Percentiles rank a stretch among this genome's conserved stretches.
Conservation (phyloP, 2,329 filamentous ascomycete species). For the Monilinia fructigena region DNA sequence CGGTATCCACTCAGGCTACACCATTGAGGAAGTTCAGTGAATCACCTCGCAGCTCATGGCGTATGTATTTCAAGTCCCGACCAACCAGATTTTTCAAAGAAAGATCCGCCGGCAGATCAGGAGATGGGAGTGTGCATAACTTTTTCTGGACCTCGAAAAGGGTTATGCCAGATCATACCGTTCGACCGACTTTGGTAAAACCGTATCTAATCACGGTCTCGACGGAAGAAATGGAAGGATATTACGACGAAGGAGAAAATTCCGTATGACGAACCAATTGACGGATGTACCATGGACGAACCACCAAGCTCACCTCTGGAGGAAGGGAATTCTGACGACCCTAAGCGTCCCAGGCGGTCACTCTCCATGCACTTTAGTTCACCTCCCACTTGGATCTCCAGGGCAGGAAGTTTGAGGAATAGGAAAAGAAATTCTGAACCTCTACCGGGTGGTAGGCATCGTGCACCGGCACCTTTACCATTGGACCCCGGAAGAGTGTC, state of each 20-base stretch:
- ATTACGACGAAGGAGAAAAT: slow-evolving; percentile 35
- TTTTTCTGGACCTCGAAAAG: slow-evolving; percentile 37
- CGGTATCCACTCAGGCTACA: slow-evolving; percentile 25
- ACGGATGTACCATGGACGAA: slow-evolving; percentile 26
- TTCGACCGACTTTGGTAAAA: slow-evolving; percentile 38
- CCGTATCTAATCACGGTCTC: slow-evolving; percentile 34
- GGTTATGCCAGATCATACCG: slow-evolving; percentile 35
- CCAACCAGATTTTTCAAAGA: slow-evolving; percentile 38
- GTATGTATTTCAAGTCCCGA: slow-evolving; percentile 39
- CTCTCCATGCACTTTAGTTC: slow-evolving; percentile 61
- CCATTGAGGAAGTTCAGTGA: slow-evolving; percentile 30
- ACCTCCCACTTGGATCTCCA: slow-evolving; percentile 56
- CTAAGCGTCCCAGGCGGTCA: slow-evolving; percentile 51
- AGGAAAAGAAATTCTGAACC: slow-evolving; percentile 51
- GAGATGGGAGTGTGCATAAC: slow-evolving; percentile 32
- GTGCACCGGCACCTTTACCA: slow-evolving; percentile 54
- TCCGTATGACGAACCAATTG: slow-evolving; percentile 30
- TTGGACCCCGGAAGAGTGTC: slow-evolving; percentile 35
- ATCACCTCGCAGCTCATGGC: slow-evolving; percentile 33
- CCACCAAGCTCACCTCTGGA: slow-evolving; percentile 8
- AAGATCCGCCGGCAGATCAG: slow-evolving; percentile 32
- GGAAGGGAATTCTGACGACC: slow-evolving; percentile 31
- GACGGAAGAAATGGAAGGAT: slow-evolving; percentile 21
- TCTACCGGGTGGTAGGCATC: slow-evolving; percentile 48
- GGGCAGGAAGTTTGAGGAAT: slow-evolving; percentile 55